These are phyloP conservation scores for Phlegmacium glaucopus DNA, from an alignment of 768 basidiomycete species.

Conservation along the genomic window DNA sequence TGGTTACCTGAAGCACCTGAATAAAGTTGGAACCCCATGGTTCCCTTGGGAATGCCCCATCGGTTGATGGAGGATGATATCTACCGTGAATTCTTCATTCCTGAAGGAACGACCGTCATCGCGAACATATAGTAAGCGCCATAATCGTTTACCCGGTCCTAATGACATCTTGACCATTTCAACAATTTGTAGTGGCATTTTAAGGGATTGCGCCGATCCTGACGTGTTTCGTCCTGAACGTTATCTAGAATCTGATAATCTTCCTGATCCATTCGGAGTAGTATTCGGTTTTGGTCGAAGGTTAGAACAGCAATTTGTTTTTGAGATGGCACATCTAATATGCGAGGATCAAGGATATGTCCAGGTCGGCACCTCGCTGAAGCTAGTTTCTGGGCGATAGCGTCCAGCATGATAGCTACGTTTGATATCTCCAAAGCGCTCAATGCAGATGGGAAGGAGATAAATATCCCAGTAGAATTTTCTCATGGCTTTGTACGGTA, in stretches of 20 bases:
- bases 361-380: conserved; percentile 55
- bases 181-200: conserved; percentile 31
- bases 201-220: conserved; percentile 43
- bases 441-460: conserved; percentile 40
- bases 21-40: conserved; percentile 44
- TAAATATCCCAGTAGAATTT: conserved; percentile 36
- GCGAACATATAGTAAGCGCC: conserved; percentile 40
- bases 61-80: conserved; percentile 48
- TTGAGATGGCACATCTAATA: not conserved
- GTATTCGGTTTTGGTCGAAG: conserved; percentile 59
- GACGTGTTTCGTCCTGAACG: conserved; percentile 48
- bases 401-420: conserved; percentile 40
- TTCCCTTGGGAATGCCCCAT: conserved; percentile 50
- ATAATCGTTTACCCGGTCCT: not conserved
- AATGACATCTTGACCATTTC: not conserved
- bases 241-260: conserved; percentile 34
- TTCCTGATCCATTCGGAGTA: conserved; percentile 43
- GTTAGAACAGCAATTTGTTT: conserved; percentile 23
- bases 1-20: conserved; percentile 2
- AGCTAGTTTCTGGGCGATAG: conserved; percentile 41
- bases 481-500: conserved; percentile 45
- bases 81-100: conserved; percentile 44
- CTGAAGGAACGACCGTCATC: conserved; percentile 40
- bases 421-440: conserved; percentile 40
- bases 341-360: conserved; percentile 36